phyloP scores from a whole-genome alignment of 1,284 basidiomycete genomes.

The Acaromyces ingoldii region DNA sequence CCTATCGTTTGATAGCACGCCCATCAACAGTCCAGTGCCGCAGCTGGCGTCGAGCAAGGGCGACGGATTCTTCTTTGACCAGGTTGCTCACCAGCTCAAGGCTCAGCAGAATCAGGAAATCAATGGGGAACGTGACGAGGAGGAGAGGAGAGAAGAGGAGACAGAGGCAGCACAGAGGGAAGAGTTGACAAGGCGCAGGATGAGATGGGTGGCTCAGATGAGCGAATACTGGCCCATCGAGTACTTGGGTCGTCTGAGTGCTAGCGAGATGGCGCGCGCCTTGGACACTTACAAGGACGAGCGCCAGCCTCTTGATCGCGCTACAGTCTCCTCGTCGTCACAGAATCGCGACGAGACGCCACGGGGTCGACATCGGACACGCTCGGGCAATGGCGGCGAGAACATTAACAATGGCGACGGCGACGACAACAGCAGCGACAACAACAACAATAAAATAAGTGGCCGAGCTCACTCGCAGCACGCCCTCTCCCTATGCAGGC shows the following conservation, averaged over 20 bases:
- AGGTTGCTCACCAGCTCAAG: too few species aligned
- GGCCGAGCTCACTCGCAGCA: conserved; percentile 32
- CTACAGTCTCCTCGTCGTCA: not conserved
- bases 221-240: conserved; percentile 79
- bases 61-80: not conserved
- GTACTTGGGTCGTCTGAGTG: conserved; percentile 66
- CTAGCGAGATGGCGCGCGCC: conserved; percentile 64
- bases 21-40: conserved; percentile 73
- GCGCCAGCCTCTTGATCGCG: not conserved
- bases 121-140: too few species aligned
- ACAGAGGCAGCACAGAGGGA: conserved; percentile 16
- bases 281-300: conserved; percentile 11
- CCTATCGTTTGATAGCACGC: conserved; percentile 32
- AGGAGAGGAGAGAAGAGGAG: conserved; percentile 9
- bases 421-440: not conserved
- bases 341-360: not conserved
- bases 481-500: conserved; percentile 28
- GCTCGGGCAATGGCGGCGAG: not conserved
- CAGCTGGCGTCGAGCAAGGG: conserved; percentile 51
- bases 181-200: conserved; percentile 38
- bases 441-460: not conserved
- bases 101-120: not conserved
- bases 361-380: not conserved
- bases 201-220: conserved; percentile 54
- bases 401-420: not conserved